Evolutionary conservation across 2,329 filamentous ascomycete species (phyloP).

Genomic region (Pestalotiopsis sp.): DNA sequence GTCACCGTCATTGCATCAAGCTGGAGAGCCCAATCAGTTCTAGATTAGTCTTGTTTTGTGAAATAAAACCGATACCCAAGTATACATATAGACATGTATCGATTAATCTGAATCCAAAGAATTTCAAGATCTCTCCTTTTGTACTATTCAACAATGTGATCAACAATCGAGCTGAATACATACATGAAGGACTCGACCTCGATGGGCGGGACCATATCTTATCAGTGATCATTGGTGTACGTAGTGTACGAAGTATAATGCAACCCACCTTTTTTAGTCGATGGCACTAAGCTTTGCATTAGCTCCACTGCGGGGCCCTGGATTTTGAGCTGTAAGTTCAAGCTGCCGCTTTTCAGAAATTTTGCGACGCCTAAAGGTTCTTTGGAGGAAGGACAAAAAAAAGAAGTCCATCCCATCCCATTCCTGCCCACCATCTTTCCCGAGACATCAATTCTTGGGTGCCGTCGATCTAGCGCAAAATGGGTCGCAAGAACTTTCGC

Average conservation of each 20-base stretch:
- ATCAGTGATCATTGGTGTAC: not conserved
- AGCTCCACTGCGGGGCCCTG: not conserved
- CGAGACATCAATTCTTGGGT: not conserved
- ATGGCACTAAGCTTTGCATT: not conserved
- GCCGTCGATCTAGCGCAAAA: constrained; percentile 11
- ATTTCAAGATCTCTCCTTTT: no score
- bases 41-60: no score
- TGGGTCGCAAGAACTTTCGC: constrained; percentile 31
- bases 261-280: not conserved
- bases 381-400: not conserved
- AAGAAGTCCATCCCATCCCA: not conserved
- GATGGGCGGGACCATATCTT: not conserved
- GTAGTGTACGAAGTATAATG: not conserved
- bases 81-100: no score
- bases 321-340: not conserved
- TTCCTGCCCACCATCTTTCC: not conserved
- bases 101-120: no score
- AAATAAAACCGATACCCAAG: no score
- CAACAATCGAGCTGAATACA: no score
- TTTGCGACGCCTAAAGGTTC: not conserved
- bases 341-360: not conserved
- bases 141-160: no score
- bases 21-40: no score
- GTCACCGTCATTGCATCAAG: no score
- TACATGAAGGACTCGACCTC: not conserved